phyloP scores from a whole-genome alignment of 176 grass and related monocot genomes.

The Poa annua region DNA sequence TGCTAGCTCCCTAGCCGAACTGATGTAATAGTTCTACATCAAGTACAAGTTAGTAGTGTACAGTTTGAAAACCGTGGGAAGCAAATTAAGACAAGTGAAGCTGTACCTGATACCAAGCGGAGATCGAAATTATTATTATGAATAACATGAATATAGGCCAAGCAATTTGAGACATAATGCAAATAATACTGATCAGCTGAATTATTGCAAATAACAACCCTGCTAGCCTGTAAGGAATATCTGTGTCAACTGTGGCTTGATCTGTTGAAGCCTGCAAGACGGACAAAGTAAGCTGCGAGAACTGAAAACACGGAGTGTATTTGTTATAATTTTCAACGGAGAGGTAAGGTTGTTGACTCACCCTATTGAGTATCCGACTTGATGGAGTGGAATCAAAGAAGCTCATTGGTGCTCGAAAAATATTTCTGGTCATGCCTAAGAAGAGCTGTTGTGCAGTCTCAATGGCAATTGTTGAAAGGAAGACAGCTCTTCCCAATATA shows the following conservation, averaged over 20 bases:
- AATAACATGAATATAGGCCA: constrained; percentile 89
- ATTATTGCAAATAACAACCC: constrained; percentile 85
- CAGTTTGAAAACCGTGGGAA: constrained; percentile 30
- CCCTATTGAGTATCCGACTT: constrained; percentile 87
- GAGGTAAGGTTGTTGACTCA: constrained; percentile 40
- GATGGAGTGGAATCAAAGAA: constrained; percentile 88
- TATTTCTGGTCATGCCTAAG: constrained; percentile 65
- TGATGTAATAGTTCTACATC: constrained; percentile 79
- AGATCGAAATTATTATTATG: constrained; percentile 65
- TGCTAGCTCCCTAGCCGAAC: constrained; percentile 83
- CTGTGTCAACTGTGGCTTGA: constrained; percentile 81
- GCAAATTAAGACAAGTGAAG: constrained; percentile 19
- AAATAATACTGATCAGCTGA: constrained; percentile 81
- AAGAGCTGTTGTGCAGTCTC: constrained; percentile 79
- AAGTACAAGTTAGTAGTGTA: constrained; percentile 38
- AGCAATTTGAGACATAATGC: constrained; percentile 90
- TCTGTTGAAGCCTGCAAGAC: constrained; percentile 82
- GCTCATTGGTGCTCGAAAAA: constrained; percentile 74
- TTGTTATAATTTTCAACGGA: constrained; percentile 17
- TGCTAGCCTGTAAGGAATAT: constrained; percentile 91
- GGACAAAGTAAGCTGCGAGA: constrained; percentile 9
- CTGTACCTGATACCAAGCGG: constrained; percentile 83
- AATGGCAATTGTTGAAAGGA: constrained; percentile 80
- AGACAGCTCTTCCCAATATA: constrained; percentile 75
- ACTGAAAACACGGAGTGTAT: not conserved